Conservation (phyloP, 768 basidiomycete genomes). For the Gloeopeniophorella convolvens region DNA sequence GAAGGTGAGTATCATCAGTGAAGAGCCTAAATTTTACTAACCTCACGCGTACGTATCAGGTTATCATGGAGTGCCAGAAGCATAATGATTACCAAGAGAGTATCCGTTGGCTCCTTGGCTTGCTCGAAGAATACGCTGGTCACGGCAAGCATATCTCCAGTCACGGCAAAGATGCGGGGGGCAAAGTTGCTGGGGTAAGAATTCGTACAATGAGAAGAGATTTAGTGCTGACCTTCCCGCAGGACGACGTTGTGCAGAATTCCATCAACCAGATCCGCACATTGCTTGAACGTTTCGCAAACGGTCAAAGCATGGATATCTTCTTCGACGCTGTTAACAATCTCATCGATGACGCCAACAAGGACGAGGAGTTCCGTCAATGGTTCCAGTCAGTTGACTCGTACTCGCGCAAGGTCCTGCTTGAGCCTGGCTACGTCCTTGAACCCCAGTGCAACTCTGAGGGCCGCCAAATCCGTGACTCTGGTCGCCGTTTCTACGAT, state of each 20-base stretch:
- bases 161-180: constrained; percentile 28
- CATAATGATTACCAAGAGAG: constrained; percentile 86
- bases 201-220: constrained; percentile 5
- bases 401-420: constrained; percentile 63
- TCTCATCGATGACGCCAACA: constrained; percentile 65
- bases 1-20: constrained; percentile 46
- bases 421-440: constrained; percentile 84
- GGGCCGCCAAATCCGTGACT: constrained; percentile 56
- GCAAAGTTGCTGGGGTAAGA: constrained; percentile 25
- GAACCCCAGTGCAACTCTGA: constrained; percentile 66
- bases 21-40: not conserved
- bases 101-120: constrained; percentile 64
- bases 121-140: constrained; percentile 53
- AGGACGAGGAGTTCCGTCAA: constrained; percentile 64
- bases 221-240: constrained; percentile 20
- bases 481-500: constrained; percentile 74
- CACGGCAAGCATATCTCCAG: constrained; percentile 40
- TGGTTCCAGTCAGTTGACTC: constrained; percentile 65
- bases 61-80: constrained; percentile 87
- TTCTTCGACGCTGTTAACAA: constrained; percentile 66
- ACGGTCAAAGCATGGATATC: constrained; percentile 55
- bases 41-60: constrained; percentile 35
- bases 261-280: constrained; percentile 63
- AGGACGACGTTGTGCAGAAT: constrained; percentile 52
- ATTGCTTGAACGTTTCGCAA: constrained; percentile 88